Conservation (phyloP, 495 filamentous ascomycete species). For the Tuber magnatum region DNA sequence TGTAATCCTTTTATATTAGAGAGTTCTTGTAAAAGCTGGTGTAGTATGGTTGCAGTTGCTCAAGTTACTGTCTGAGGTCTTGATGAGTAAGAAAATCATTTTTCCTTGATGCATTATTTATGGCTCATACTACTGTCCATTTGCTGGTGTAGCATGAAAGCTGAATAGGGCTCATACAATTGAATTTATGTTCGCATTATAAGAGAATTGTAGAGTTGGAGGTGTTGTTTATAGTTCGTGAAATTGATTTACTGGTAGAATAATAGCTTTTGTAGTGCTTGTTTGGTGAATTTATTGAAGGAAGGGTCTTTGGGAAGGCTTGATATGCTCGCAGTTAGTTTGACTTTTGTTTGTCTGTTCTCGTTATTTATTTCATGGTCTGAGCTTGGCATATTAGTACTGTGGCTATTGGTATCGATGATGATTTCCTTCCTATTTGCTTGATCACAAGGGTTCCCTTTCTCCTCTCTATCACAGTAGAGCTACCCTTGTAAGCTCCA, state of each 20-base stretch:
- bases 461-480: constrained; percentile 77
- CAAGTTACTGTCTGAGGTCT: constrained; percentile 43
- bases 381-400: neutral
- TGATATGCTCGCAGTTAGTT: constrained; percentile 2
- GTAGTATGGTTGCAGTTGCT: constrained; percentile 52
- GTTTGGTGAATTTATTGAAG: constrained; percentile 21
- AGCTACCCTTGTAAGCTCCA: too few relatives aligned
- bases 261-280: constrained; percentile 42
- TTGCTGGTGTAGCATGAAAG: constrained; percentile 34
- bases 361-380: constrained; percentile 28
- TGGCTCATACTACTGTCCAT: constrained; percentile 46
- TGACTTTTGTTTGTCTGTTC: constrained; percentile 21
- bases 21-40: constrained; percentile 50
- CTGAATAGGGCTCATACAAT: constrained; percentile 39
- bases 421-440: constrained; percentile 44
- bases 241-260: too few relatives aligned
- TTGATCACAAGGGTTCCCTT: constrained; percentile 67
- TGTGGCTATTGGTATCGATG: constrained; percentile 18
- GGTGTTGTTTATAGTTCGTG: constrained; percentile 59
- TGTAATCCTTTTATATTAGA: constrained; percentile 44
- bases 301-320: constrained; percentile 32
- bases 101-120: constrained; percentile 47
- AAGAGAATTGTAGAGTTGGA: constrained; percentile 51
- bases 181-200: constrained; percentile 13
- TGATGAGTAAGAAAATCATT: constrained; percentile 42